Percentiles rank a stretch among this genome's conserved stretches.
Evolutionary conservation across 2,329 filamentous ascomycete genomes (phyloP).

Genomic region (Clarireedia paspali): DNA sequence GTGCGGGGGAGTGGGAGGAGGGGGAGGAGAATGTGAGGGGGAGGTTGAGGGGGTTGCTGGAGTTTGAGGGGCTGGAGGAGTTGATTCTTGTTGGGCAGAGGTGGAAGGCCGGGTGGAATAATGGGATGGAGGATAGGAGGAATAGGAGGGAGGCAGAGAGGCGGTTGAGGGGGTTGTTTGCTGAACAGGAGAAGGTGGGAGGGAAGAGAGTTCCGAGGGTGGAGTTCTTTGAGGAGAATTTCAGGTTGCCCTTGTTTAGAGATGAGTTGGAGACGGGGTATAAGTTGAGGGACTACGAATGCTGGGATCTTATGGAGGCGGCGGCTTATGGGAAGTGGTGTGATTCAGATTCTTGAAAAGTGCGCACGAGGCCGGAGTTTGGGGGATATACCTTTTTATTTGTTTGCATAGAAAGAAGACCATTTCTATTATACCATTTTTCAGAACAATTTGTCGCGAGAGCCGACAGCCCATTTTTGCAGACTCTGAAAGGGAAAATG

Average conservation of each 20-base stretch:
- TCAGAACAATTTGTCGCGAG: too few relatives aligned
- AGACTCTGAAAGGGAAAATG: too few relatives aligned
- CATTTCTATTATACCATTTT: too few relatives aligned
- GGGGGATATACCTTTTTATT: too few relatives aligned
- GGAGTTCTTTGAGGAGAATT: neutral
- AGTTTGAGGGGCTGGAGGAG: neutral
- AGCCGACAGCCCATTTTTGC: too few relatives aligned
- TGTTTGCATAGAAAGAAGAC: too few relatives aligned
- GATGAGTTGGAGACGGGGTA: neutral
- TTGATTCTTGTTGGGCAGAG: neutral
- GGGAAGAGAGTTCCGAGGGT: neutral
- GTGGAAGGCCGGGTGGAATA: neutral
- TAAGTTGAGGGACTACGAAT: neutral
- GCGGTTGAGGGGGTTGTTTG: neutral
- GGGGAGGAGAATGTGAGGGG: neutral
- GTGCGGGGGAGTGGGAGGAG: neutral
- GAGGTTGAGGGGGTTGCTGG: neutral
- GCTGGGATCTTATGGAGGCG: neutral
- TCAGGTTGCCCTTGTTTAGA: neutral
- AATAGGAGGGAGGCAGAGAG: neutral
- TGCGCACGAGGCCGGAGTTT: too few relatives aligned
- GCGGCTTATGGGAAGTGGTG: neutral
- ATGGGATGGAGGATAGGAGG: neutral
- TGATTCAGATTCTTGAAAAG: neutral
- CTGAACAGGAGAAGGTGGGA: neutral